Base-by-base conservation (phyloP, 78 protist species). In the Chrysochromulina tobinii region DNA sequence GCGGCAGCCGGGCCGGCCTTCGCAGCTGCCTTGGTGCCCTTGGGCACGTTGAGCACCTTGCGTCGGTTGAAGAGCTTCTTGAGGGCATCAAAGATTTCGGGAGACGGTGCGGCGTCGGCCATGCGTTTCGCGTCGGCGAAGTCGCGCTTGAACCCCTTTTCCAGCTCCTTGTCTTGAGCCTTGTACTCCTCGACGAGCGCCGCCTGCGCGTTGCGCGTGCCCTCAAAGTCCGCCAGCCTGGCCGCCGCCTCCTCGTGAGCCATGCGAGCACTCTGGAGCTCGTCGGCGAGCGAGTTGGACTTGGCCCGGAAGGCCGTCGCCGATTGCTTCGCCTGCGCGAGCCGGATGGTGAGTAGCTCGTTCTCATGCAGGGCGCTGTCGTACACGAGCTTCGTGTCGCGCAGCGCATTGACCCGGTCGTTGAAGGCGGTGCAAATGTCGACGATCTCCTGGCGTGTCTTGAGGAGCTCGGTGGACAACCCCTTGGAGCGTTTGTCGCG, bases 331-430 rank as follows among this genome's bases (percentile, higher is more conserved):
- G 69, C 50, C 50, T 38, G 83, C 48, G 83, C 12, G 8, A 83
- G 1, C 79, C 61, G 55, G 88, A 91, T 79, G 21, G 61, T 18
- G 27, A 81, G 4, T 1, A 91, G 27, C 89, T 91, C 93, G 27
- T n/a, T 11, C 55, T 91, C 89, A 38, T 3, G 38, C 21, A 91
- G 68, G 7, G 51, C 53, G 50, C 83, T 89, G 57, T 81, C 93
- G 9, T 23, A 12, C 11, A 23, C 73, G 6, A 67, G 25, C 73
- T 67, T 67, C 38, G 8, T 3, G 38, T 1, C 38, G 48, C 48
- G 48, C 14, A 67, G 73, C 73, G 38, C 38, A 14, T 14, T 38
- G 38, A 67, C 23, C 73, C 8, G 18, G 18, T 25, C 38, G 73
- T 67, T 67, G 73, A 67, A 67, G 17, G 38, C 73, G 38, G 14